These are phyloP conservation scores for Neopestalotiopsis sp. DNA, from an alignment of 2,329 filamentous ascomycete species.

Conservation along the genomic window DNA sequence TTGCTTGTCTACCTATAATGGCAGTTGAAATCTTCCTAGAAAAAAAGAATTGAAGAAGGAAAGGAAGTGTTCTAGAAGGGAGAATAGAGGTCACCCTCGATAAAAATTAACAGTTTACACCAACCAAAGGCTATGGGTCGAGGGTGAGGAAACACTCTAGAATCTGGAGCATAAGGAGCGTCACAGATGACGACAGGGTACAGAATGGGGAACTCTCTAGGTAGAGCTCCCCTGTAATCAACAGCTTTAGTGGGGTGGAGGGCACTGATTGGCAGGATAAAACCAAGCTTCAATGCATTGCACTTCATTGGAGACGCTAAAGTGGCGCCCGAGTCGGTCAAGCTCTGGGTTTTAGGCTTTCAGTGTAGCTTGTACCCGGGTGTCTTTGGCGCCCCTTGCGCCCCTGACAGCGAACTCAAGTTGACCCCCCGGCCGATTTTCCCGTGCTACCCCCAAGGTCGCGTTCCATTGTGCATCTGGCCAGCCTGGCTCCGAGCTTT, in stretches of 20 bases:
- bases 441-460: neutral
- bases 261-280: conserved; percentile 15
- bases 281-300: conserved; percentile 2
- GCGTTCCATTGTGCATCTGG: neutral
- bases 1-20: too few species aligned
- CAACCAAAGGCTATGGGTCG: neutral
- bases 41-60: neutral
- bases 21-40: neutral
- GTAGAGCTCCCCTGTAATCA: conserved; percentile 11
- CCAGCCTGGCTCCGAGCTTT: neutral
- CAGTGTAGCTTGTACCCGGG: neutral
- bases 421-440: neutral
- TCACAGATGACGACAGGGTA: conserved; percentile 16
- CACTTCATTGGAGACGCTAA: conserved; percentile 13
- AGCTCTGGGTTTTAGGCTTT: neutral
- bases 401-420: neutral
- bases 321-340: neutral
- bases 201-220: conserved; percentile 11
- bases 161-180: conserved; percentile 12
- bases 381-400: neutral
- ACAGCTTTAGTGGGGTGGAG: neutral
- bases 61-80: neutral
- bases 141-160: neutral
- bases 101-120: neutral
- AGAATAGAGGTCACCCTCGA: neutral